Base-by-base conservation (phyloP, 371 early-diverging fungal genomes). In the Zychaea mexicana region DNA sequence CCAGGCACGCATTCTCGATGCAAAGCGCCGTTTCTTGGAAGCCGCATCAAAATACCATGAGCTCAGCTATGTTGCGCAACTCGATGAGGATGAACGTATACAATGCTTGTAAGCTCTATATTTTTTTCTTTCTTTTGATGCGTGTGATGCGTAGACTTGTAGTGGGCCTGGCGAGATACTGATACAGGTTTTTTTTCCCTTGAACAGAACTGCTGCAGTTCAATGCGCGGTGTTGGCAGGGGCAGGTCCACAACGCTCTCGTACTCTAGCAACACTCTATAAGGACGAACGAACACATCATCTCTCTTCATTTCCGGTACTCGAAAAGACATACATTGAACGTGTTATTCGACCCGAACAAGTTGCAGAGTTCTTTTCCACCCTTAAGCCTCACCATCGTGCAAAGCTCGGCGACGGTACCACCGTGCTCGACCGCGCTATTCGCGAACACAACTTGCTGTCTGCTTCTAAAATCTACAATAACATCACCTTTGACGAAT, bases 361-460 rank as follows among this genome's bases (percentile, higher is more conserved):
- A 71, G 91, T 95, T 2, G 85, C 86, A 17, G 91, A 90, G 49
- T 96, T 96, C 70, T 84, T 86, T 4, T 69, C 75, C 33, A 86
- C 86, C 2, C 83, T 97, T 12, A 82, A 86, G 47, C 83, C 87
- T 38, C 96, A 97, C 74, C 97, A 97, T 65, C 71, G 84, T 38
- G 91, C 91, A 4, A 65, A 71, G 39, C 67, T 92, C 31, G 83
- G 87, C 0, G 91, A 90, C 57, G 85, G 86, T 46, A 88, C 85
- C n/a, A 94, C 94, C 9, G 93, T 95, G 0, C 85, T 97, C 46
- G 96, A 94, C 68, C 87, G 93, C 0, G 98, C 97, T 15, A 95
- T 97, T 15, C 92, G 92, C 32, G 96, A 97, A 74, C 98, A 97
- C 81, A 97, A 97, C 68, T 68, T 97, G 21, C 79, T 96, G 19